A percentile compares a stretch with the other conserved stretches of the same genome.
phyloP scores from a whole-genome alignment of 2,329 filamentous ascomycete genomes.

The Pseudogymnoascus sp. region DNA sequence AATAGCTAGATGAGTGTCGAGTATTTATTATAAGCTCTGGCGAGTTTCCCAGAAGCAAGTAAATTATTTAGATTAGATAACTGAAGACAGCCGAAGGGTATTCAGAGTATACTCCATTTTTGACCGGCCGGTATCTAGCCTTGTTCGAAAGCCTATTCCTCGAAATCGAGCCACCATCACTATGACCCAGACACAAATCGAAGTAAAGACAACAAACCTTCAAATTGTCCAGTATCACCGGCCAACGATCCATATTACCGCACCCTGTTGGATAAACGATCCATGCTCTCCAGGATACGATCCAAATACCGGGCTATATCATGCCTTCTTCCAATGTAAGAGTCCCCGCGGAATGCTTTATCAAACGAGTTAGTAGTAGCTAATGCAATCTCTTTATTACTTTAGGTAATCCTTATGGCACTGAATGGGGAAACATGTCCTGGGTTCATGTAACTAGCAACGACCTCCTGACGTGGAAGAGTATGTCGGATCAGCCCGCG shows the following conservation, averaged over 20 bases:
- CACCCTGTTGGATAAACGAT: constrained; percentile 33
- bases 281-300: constrained; percentile 46
- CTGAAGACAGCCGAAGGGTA: background rate
- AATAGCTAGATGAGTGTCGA: background rate
- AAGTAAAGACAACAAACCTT: background rate
- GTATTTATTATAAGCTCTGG: background rate
- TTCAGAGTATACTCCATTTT: background rate
- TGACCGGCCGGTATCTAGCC: background rate
- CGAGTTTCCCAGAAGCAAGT: background rate
- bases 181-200: background rate
- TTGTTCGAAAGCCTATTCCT: background rate
- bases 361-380: background rate
- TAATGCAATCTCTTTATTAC: constrained; percentile 22
- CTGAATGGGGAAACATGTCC: constrained; percentile 35
- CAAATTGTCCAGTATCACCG: background rate
- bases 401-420: constrained; percentile 30
- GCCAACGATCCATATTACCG: constrained; percentile 1
- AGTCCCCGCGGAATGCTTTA: constrained; percentile 25
- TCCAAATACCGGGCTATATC: constrained; percentile 40
- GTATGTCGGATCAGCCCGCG: constrained; percentile 23
- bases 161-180: background rate
- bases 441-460: constrained; percentile 47
- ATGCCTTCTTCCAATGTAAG: constrained; percentile 47
- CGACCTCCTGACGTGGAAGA: constrained; percentile 39
- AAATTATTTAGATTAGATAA: background rate